Conservation (phyloP, 2,329 filamentous ascomycete species). For the Emmonsia crescens region DNA sequence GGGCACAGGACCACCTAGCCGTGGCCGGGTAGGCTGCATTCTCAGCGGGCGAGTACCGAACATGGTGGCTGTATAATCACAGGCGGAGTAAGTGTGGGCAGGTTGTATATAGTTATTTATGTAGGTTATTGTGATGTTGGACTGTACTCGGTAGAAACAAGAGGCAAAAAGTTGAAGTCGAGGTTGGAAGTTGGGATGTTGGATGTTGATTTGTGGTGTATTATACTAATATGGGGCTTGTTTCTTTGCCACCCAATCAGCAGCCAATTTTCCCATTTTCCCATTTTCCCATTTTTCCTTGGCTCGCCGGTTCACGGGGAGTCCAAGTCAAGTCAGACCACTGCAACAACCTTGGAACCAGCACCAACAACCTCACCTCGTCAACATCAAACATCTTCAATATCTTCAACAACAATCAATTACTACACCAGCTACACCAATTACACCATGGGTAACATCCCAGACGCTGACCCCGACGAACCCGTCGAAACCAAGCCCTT, state of each 20-base stretch:
- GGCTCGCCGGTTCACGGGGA: constrained; percentile 12
- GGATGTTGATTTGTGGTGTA: neutral
- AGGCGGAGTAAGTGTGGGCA: too few species aligned
- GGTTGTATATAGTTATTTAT: too few species aligned
- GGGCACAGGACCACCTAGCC: constrained; percentile 52
- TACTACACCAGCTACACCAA: constrained; percentile 23
- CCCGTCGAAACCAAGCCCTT: constrained; percentile 94
- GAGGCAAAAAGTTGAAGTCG: neutral
- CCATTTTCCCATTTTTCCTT: too few species aligned
- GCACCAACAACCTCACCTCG: constrained; percentile 10
- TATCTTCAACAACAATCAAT: constrained; percentile 21
- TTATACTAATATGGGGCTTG: neutral
- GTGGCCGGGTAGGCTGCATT: constrained; percentile 43
- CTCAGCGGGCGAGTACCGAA: constrained; percentile 54
- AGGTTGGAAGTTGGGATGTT: neutral
- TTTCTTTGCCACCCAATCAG: constrained; percentile 6
- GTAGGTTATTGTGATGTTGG: too few species aligned
- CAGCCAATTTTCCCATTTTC: constrained; percentile 4
- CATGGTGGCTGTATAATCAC: constrained; percentile 41
- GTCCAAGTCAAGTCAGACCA: neutral
- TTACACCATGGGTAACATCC: constrained; percentile 68
- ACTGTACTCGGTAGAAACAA: too few species aligned
- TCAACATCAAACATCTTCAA: constrained; percentile 15
- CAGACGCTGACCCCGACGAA: constrained; percentile 53
- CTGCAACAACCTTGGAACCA: too few species aligned